Conservation (phyloP, 192 early-diverging fungal species). For the Gaertneriomyces sp. region DNA sequence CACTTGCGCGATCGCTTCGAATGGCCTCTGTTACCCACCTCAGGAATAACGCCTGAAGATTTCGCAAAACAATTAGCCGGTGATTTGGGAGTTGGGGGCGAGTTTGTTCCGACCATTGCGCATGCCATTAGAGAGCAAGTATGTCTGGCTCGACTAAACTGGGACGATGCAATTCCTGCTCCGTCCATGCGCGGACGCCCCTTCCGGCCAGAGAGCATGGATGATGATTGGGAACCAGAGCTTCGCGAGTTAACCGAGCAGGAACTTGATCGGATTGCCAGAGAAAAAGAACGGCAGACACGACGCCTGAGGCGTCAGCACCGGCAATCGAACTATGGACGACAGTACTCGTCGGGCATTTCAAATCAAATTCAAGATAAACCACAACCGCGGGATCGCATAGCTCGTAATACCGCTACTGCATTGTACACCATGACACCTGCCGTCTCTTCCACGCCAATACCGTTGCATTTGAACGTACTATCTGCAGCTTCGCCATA, state of each 20-base stretch:
- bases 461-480: no score
- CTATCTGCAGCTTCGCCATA: no score
- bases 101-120: constrained; percentile 73
- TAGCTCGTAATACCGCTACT: background rate
- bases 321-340: background rate
- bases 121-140: constrained; percentile 75
- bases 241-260: constrained; percentile 29
- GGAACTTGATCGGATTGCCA: constrained; percentile 33
- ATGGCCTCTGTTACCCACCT: constrained; percentile 77
- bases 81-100: constrained; percentile 76
- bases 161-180: constrained; percentile 25
- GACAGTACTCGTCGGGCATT: background rate
- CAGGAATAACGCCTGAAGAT: constrained; percentile 59
- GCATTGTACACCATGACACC: background rate
- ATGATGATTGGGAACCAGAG: constrained; percentile 43
- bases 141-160: constrained; percentile 43
- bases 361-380: constrained; percentile 2
- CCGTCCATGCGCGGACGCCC: constrained; percentile 23
- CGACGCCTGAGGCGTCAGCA: constrained; percentile 8
- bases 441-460: background rate
- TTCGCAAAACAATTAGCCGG: constrained; percentile 64
- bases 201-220: constrained; percentile 24
- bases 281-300: constrained; percentile 34
- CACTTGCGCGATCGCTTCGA: constrained; percentile 85
- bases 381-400: background rate